phyloP scores from a whole-genome alignment of 2,329 filamentous ascomycete species.

The Cladosporium sp. region DNA sequence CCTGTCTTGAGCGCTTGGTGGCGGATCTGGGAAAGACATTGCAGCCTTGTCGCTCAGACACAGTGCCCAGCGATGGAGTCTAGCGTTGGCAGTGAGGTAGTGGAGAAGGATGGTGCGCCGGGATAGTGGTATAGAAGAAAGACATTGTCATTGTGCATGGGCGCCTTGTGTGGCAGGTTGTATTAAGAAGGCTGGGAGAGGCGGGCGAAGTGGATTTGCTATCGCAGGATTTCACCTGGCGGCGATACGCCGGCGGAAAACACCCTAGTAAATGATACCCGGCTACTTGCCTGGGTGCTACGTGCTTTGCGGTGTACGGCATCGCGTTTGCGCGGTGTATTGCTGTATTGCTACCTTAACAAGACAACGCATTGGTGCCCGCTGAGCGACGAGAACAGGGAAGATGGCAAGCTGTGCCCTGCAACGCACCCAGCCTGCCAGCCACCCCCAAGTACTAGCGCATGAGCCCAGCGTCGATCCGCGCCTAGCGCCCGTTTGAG shows the following conservation, averaged over 20 bases:
- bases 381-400: not conserved
- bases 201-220: not conserved
- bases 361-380: conserved; percentile 9
- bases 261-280: not conserved
- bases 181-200: not conserved
- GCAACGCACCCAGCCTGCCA: too few species aligned
- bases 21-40: conserved; percentile 19
- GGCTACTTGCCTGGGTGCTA: conserved; percentile 13
- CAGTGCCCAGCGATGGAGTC: not conserved
- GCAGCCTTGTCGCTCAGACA: conserved; percentile 13
- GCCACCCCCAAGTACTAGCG: too few species aligned
- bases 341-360: conserved; percentile 9
- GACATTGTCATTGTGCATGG: conserved; percentile 19
- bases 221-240: not conserved
- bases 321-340: conserved; percentile 2
- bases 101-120: conserved; percentile 15
- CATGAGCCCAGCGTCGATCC: not conserved
- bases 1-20: conserved; percentile 12
- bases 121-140: conserved; percentile 17
- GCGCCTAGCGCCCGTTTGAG: not conserved
- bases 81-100: conserved; percentile 1
- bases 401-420: not conserved
- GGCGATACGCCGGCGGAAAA: not conserved
- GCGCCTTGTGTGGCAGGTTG: conserved; percentile 9
- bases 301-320: conserved; percentile 11